Base-by-base conservation (phyloP, 2,329 filamentous ascomycete species). In the Shiraia sp. region DNA sequence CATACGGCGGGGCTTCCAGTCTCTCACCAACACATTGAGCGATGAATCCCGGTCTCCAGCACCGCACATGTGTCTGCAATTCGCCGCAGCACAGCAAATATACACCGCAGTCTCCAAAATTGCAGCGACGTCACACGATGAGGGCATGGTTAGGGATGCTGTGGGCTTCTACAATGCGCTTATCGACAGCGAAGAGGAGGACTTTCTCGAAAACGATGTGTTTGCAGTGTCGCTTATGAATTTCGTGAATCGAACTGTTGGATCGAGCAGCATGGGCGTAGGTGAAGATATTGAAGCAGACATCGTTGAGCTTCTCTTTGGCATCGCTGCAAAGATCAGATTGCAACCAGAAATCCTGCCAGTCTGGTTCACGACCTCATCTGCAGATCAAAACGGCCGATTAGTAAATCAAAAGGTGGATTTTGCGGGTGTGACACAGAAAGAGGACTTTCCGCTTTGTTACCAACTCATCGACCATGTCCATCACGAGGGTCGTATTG, bases 401-500 rank as follows among this genome's bases (percentile, higher is more conserved):
- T 39, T 71, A 46, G 45, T 74, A 68, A 56, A 77, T 69, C 76
- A 78, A 40, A 78, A 80, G 47, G 79, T 86, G 37, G 83, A 82
- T 51, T 95, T 96, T 66, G 87, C 88, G 1, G 91, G 90, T 3
- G 82, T 86, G 35, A 93, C 88, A 5, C 87, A 95, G 63, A 78
- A 90, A 66, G 88, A 90, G 53, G 92, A 97, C 62, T 99, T 99
- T 54, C 93, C 93, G 0, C 73, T 99, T 1, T 97, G 96, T 72
- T 97, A 97, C 66, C 81, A 97, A 28, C 76, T 99, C 53, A 88
- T 99, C 65, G 91, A 99, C 66, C 95, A 96, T 65, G 95, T 99
- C 38, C 92, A 99, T 63, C 87, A 95, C 54, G 92, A 96, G 65
- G 93, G 93, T 29, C 86, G 92, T 41, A 87, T 95, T 13, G 93